These are phyloP conservation scores for Pyrenochaeta sp. DNA, from an alignment of 2,329 filamentous ascomycete genomes.

Conservation along the genomic window DNA sequence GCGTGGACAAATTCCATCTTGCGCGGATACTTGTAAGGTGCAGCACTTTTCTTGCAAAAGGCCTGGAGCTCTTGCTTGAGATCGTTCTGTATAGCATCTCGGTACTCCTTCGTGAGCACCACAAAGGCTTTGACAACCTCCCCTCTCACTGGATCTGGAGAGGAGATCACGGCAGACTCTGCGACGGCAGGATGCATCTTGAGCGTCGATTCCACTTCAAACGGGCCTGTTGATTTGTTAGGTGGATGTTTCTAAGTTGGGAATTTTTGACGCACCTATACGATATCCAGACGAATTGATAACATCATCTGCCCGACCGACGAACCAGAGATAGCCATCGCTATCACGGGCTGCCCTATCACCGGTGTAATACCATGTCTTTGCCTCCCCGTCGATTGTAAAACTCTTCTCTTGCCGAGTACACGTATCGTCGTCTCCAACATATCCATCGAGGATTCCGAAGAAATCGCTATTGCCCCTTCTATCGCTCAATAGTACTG, in stretches of 20 bases:
- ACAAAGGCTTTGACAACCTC: slow-evolving; percentile 15
- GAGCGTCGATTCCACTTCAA: slow-evolving; percentile 14
- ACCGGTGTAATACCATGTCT: slow-evolving; percentile 10
- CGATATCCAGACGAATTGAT: slow-evolving; percentile 15
- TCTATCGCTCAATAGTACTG: slow-evolving; percentile 3
- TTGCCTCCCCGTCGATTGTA: slow-evolving; percentile 1
- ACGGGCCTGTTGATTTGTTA: slow-evolving; percentile 5
- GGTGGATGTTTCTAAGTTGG: neutral
- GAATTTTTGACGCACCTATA: slow-evolving; percentile 4
- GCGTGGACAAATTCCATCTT: slow-evolving; percentile 7
- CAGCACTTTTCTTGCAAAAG: slow-evolving; percentile 11
- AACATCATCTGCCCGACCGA: slow-evolving; percentile 11
- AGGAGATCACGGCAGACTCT: slow-evolving; percentile 10
- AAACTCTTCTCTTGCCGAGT: slow-evolving; percentile 5
- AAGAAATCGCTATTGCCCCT: slow-evolving; percentile 3
- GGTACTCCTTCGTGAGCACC: slow-evolving; percentile 7
- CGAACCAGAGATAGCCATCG: slow-evolving; percentile 14
- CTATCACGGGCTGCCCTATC: slow-evolving; percentile 6
- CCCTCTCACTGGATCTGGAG: slow-evolving; percentile 8
- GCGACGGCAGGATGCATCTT: slow-evolving; percentile 9
- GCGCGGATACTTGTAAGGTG: slow-evolving; percentile 13
- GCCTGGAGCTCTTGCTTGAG: slow-evolving; percentile 6
- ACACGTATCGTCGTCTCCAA: slow-evolving; percentile 2
- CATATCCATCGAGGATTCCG: slow-evolving; percentile 8
- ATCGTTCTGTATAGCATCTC: slow-evolving; percentile 1